Conservation (phyloP, 2,329 filamentous ascomycete species). For the Curvularia verruculosa region DNA sequence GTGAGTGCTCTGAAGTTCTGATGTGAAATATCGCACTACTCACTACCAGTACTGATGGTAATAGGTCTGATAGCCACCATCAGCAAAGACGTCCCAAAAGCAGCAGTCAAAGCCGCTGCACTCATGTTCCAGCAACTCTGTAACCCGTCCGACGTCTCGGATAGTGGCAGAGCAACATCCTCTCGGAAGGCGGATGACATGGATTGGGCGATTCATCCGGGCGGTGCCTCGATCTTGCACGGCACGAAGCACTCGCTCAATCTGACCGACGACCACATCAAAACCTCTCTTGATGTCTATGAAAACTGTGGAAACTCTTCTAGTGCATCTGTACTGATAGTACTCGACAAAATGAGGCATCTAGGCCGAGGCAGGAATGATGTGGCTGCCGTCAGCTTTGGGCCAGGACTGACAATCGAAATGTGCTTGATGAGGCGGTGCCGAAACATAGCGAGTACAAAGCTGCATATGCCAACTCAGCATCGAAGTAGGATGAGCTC, state of each 20-base stretch:
- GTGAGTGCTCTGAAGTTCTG: constrained; percentile 45
- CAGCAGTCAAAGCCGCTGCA: constrained; percentile 21
- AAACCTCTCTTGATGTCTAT: constrained; percentile 73
- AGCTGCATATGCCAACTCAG: background rate
- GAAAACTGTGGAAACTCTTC: constrained; percentile 73
- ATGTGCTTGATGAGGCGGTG: constrained; percentile 68
- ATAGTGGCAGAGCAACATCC: constrained; percentile 41
- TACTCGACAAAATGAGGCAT: constrained; percentile 64
- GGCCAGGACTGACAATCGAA: constrained; percentile 71
- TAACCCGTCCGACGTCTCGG: constrained; percentile 1
- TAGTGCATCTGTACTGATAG: constrained; percentile 69
- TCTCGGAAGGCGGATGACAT: constrained; percentile 59
- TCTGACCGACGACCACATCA: constrained; percentile 67
- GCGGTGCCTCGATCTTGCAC: constrained; percentile 69
- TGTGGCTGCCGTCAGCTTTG: constrained; percentile 72
- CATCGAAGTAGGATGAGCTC: background rate
- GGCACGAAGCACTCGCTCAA: constrained; percentile 65
- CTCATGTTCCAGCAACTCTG: constrained; percentile 45
- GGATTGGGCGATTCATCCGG: constrained; percentile 77
- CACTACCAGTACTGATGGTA: background rate
- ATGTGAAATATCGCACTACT: background rate
- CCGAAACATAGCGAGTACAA: background rate
- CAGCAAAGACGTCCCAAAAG: constrained; percentile 31
- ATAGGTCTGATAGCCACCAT: constrained; percentile 32
- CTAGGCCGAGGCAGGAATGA: constrained; percentile 58